Base-by-base conservation (phyloP, 2,329 filamentous ascomycete genomes). In the Catunica adiposa region DNA sequence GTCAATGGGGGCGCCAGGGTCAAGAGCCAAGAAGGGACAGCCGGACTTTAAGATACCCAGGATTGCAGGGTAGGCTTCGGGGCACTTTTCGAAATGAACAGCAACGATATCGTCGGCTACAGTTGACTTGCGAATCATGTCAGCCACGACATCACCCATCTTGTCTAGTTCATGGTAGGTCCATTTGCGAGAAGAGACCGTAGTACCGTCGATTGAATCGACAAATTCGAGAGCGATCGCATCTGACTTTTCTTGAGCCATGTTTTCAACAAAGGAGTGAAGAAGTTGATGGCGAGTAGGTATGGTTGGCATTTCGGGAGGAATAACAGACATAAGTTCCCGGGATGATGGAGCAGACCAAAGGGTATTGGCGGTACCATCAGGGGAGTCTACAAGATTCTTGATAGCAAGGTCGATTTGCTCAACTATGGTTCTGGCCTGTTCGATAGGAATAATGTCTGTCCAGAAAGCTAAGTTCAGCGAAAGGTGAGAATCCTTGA, bases 61-160 rank as follows among this genome's bases (percentile, higher is more conserved):
- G 40, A 94, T 89, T 0, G 83, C 77, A 62, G 92, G 86, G 38
- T 86, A 89, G 0, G 87, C 88, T 63, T 90, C 84, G 0, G 88
- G 82, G 59, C 83, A 89, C 64, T 94, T 94, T 56, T 88, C 80
- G 62, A 94, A 94, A 63, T 84, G 88, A 7, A 90, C 75, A 0
- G 80, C 86, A 22, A 94, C 72, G 3, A 89, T 79, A 25, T 64
- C 65, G 70, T 85, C 83, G 0, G 77, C 70, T 0, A 65, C 59
- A 0, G 79, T 74, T 20, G 72, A 66, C 0, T 66, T 61, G 1
- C 71, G 64, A 1, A 94, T 69, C 11, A 89, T 65, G 54, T 83
- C 73, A 0, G 86, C 86, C 15, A 94, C 75, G 60, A 74, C 76
- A 62, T 94, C 89, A 0, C 83, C 85, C 61, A 82, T 77, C 0